These are phyloP conservation scores for Lachancea sp. DNA, from an alignment of 805 yeast genomes.

Conservation along the genomic window DNA sequence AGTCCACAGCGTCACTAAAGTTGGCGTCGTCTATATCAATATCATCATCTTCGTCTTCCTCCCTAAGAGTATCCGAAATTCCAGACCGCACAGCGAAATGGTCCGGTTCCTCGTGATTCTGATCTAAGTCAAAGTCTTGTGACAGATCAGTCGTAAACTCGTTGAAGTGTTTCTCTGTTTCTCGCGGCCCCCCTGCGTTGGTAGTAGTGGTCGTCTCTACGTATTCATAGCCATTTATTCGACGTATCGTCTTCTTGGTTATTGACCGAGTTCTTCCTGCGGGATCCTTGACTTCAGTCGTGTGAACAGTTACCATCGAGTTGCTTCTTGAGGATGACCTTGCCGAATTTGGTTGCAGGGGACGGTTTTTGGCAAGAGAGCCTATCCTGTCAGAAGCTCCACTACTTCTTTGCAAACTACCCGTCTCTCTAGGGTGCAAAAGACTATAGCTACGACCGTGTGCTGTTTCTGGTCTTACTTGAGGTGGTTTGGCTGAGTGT, in stretches of 20 bases:
- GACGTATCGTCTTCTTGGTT: constrained; percentile 47
- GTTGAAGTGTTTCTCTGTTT: constrained; percentile 29
- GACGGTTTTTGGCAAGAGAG: background rate
- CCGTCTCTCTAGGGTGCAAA: background rate
- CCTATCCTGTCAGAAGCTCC: background rate
- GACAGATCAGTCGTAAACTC: constrained; percentile 19
- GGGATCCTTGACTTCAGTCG: constrained; percentile 45
- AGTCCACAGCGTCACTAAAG: constrained; percentile 27
- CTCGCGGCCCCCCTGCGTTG: constrained; percentile 22
- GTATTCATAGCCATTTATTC: constrained; percentile 43
- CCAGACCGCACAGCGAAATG: constrained; percentile 10
- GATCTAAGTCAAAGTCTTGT: constrained; percentile 1
- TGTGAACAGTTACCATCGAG: constrained; percentile 35
- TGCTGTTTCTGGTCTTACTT: background rate
- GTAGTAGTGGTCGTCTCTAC: constrained; percentile 43
- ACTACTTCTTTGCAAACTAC: background rate
- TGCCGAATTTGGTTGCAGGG: background rate
- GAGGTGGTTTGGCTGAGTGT: background rate
- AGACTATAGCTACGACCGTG: constrained; percentile 7
- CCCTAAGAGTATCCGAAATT: constrained; percentile 4
- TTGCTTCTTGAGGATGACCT: constrained; percentile 22
- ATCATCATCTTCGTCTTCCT: constrained; percentile 7
- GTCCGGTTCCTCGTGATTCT: constrained; percentile 11
- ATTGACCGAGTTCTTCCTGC: constrained; percentile 50
- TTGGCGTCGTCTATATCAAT: constrained; percentile 4